Evolutionary conservation across 306 rosid species (phyloP), one percentile per base, ranked within the genome.

Genomic region (Ziziphus jujuba): DNA sequence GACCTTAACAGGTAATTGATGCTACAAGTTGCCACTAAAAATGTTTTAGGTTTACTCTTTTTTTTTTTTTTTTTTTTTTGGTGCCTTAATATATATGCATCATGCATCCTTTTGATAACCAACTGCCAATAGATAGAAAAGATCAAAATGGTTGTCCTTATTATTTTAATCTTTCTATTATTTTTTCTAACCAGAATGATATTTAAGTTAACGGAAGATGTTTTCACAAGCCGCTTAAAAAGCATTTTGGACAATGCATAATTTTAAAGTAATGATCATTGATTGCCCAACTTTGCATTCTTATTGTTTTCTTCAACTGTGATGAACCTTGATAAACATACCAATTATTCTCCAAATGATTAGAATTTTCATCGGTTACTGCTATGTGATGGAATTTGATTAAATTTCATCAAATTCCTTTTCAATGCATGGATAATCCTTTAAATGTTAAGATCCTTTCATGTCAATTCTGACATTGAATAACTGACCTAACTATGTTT

Each of bases 1-100:
- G 97, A 93, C 79, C 96, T 93, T 62, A 88, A 80, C 86, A 89
- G 95, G 98, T 91, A 83, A 47, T 71, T 48, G 12, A 45, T 28
- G 40, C 6, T 15, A 21, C 7, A 16, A 33, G 17, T 35, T 23
- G 22, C 28, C 50, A 47, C 16, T 36, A 20, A 72, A 36, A 28
- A 28, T 28, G 33, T 28, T 28, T 4, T 28, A 28, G 58, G 57
- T 61, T 40, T 24, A 60, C 61, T 50, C 13, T 56, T 63, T 47
- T 38, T 22, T 33, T 25, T 20, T 6, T 38, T 16, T 35, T 21
- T n/a, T n/a, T n/a, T n/a, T n/a, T n/a, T n/a, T n/a, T n/a, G n/a
- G n/a, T 19, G 14, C 5, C 54, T 43, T 17, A 14, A 4, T 48
- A 3, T 49, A 25, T 35, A 49, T 23, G n/a, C 51, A 53, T 66